These are phyloP conservation scores for Cylindrotheca fusiformis DNA, from an alignment of 108 stramenopile genomes.

Conservation along the genomic window DNA sequence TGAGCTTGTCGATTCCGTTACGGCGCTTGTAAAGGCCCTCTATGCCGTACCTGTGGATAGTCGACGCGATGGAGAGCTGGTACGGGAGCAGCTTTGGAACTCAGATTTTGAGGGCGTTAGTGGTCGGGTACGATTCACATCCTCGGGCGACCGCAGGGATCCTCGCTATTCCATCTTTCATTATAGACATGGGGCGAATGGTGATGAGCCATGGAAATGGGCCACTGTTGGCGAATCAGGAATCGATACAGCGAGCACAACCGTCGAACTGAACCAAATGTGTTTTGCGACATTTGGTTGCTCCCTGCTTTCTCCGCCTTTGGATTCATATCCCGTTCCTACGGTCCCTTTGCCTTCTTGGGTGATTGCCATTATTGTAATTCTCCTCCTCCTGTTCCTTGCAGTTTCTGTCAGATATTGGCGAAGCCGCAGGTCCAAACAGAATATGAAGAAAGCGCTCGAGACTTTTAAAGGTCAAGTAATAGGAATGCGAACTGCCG, in stretches of 20 bases:
- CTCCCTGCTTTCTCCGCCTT: background rate
- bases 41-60: background rate
- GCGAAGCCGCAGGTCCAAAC: conserved; percentile 1
- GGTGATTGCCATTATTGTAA: conserved; percentile 11
- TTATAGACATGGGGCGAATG: background rate
- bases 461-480: conserved; percentile 6
- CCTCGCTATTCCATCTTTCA: conserved; percentile 9
- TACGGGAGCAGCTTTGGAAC: background rate
- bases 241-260: background rate
- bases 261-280: background rate
- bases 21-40: conserved; percentile 10
- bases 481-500: conserved; percentile 15
- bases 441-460: conserved; percentile 1
- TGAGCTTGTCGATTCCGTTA: conserved; percentile 14
- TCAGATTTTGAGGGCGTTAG: conserved; percentile 7
- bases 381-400: background rate
- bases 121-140: conserved; percentile 10
- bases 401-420: background rate
- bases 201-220: background rate
- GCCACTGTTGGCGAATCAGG: background rate
- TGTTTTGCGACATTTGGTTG: conserved; percentile 9
- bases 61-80: conserved; percentile 1
- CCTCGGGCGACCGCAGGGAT: conserved; percentile 8
- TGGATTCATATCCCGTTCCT: conserved; percentile 11
- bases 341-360: background rate